Conservation (phyloP, 306 rosid genomes). For the Senna siamea region DNA sequence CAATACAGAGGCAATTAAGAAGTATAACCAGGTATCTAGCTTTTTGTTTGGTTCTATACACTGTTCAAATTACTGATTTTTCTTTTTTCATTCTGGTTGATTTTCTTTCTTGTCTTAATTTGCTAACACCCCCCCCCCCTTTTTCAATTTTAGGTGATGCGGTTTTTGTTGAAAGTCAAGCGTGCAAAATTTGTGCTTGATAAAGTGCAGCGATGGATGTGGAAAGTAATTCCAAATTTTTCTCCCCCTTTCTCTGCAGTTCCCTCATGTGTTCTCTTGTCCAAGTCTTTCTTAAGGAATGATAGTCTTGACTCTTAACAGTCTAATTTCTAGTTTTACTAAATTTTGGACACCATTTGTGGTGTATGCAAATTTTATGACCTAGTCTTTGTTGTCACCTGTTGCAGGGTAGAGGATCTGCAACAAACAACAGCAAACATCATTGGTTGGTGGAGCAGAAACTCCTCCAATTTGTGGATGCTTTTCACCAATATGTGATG, state of each 20-base stretch:
- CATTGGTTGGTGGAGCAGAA: constrained; percentile 98
- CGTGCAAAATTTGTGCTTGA: constrained; percentile 92
- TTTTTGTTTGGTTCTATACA: constrained; percentile 36
- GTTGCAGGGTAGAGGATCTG: constrained; percentile 78
- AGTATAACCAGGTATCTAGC: constrained; percentile 83
- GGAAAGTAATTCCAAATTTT: constrained; percentile 70
- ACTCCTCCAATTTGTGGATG: constrained; percentile 98
- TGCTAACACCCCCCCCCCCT: constrained; percentile 1
- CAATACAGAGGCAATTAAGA: constrained; percentile 86
- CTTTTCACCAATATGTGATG: constrained; percentile 98
- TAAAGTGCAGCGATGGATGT: constrained; percentile 98
- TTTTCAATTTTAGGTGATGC: constrained; percentile 69
- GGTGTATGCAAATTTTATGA: constrained; percentile 24
- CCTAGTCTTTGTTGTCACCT: constrained; percentile 31
- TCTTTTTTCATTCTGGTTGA: constrained; percentile 22
- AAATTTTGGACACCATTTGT: constrained; percentile 18
- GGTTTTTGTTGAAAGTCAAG: constrained; percentile 91
- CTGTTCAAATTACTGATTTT: constrained; percentile 19
- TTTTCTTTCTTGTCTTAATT: constrained; percentile 30
- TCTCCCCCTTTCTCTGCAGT: constrained; percentile 27
- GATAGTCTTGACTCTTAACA: constrained; percentile 15
- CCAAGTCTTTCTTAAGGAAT: constrained; percentile 25
- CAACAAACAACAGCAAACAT: constrained; percentile 59
- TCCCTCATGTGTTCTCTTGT: neutral
- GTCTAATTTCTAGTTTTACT: constrained; percentile 25